A percentile compares a stretch with the other conserved stretches of the same genome.
phyloP scores from a whole-genome alignment of 2,329 filamentous ascomycete species.

The Drechslerella dactyloides region DNA sequence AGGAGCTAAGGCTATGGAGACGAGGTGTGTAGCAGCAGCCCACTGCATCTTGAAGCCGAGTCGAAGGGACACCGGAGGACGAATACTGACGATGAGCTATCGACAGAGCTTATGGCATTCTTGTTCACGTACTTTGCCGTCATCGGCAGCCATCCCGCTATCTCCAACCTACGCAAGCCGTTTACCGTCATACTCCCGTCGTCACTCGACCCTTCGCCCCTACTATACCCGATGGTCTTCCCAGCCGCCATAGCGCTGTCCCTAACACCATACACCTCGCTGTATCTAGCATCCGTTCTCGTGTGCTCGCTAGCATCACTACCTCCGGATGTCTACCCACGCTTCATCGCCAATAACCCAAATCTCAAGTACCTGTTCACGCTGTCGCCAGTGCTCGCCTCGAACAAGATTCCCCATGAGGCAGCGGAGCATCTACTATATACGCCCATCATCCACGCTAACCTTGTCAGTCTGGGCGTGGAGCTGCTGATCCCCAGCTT shows the following conservation, averaged over 20 bases:
- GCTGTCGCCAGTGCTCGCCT: slow-evolving; percentile 52
- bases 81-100: slow-evolving; percentile 6
- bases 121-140: slow-evolving; percentile 40
- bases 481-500: slow-evolving; percentile 53
- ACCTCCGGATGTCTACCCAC: slow-evolving; percentile 51
- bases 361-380: slow-evolving; percentile 54
- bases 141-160: slow-evolving; percentile 36
- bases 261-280: slow-evolving; percentile 51
- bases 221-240: slow-evolving; percentile 54
- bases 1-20: slow-evolving; percentile 51
- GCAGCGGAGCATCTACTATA: slow-evolving; percentile 52
- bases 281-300: slow-evolving; percentile 52
- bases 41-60: no score
- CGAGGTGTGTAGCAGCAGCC: slow-evolving; percentile 45
- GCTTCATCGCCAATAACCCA: slow-evolving; percentile 51
- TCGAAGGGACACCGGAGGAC: no score
- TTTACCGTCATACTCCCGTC: slow-evolving; percentile 52
- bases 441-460: slow-evolving; percentile 53
- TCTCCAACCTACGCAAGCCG: slow-evolving; percentile 42
- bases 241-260: slow-evolving; percentile 53
- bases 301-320: slow-evolving; percentile 53
- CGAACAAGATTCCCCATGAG: slow-evolving; percentile 10
- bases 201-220: slow-evolving; percentile 54
- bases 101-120: slow-evolving; percentile 26
- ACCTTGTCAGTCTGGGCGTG: slow-evolving; percentile 51